phyloP scores from a whole-genome alignment of 2,329 filamentous ascomycete species.

The Cordyceps javanica region DNA sequence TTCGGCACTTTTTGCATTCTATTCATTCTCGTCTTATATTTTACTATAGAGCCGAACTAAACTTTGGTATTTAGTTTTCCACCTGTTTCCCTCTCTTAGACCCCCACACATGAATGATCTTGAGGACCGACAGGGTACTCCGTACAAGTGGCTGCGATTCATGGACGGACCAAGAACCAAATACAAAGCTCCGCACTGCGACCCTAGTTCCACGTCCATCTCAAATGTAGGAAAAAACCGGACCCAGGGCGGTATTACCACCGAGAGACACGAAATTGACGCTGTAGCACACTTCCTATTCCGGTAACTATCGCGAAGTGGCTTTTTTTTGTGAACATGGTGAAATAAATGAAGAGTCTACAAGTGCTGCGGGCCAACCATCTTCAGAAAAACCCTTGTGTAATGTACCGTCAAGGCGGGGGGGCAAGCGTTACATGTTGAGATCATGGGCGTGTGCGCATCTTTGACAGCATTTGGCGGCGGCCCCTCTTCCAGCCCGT shows the following conservation, averaged over 20 bases:
- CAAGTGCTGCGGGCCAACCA: neutral
- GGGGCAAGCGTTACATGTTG: neutral
- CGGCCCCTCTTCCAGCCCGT: neutral
- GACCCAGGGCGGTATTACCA: neutral
- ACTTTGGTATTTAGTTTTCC: neutral
- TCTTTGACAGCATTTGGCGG: neutral
- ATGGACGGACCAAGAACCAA: neutral
- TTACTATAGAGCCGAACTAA: neutral
- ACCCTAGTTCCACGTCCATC: neutral
- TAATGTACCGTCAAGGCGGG: neutral
- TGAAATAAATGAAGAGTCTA: neutral
- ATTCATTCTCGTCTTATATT: neutral
- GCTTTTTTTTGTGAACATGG: neutral
- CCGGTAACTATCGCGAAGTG: conserved; percentile 7
- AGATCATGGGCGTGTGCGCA: neutral
- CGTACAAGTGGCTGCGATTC: neutral
- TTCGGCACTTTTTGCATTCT: neutral
- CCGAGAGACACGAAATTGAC: conserved; percentile 3
- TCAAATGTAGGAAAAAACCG: neutral
- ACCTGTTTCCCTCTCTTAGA: neutral
- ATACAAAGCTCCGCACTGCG: neutral
- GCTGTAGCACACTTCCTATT: conserved; percentile 1
- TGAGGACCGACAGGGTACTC: too few relatives aligned
- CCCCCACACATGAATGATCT: too few relatives aligned
- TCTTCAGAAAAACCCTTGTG: neutral